Base-by-base conservation (phyloP, 2,329 filamentous ascomycete genomes). In the Teratosphaeria epicoccoides region DNA sequence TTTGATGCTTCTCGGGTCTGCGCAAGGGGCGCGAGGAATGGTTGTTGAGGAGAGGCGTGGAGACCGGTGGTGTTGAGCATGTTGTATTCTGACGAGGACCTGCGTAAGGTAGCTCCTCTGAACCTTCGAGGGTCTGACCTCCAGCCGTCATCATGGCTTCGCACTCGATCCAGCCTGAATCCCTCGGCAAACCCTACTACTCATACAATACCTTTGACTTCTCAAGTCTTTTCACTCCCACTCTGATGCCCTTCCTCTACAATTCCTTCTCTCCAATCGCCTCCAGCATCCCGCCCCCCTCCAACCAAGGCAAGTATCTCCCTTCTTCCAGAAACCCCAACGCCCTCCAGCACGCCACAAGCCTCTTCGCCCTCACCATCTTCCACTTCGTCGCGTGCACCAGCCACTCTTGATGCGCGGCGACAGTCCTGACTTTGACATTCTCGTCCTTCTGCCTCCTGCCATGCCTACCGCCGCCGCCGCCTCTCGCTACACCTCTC, bases 251-350 rank as follows among this genome's bases (percentile, higher is more conserved):
- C 7, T 43, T 24, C n/a, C n/a, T 24, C 48, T 43, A 20, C 33
- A 12, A 20, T 22, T 50, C 20, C 37, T 33, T 20, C 26, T 24
- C 47, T 17, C 24, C 17, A 22, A 40, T 43, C 24, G 37, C 45
- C 47, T 57, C 52, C 3, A 62, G 46, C 51, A 59, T 53, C 10
- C 59, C 60, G 7, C 59, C 60, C n/a, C 37, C 53, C 33, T 51
- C 47, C 37, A 57, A 47, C 56, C 59, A 59, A 20, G 45, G 51
- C 53, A 57, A 33, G 11, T 58, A 53, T 24, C 50, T 52, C 40
- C 29, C 49, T 57, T 63, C 59, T n/a, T 62, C 57, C 50, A 61
- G 50, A 22, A 62, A 52, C 10, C 59, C 61, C 47, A 61, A 28
- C 43, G 51, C 47, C 53, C 51, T 55, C 63, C 59, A 64, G 11